These are phyloP conservation scores for Amphichorda felina DNA, from an alignment of 2,329 filamentous ascomycete genomes.

Conservation along the genomic window DNA sequence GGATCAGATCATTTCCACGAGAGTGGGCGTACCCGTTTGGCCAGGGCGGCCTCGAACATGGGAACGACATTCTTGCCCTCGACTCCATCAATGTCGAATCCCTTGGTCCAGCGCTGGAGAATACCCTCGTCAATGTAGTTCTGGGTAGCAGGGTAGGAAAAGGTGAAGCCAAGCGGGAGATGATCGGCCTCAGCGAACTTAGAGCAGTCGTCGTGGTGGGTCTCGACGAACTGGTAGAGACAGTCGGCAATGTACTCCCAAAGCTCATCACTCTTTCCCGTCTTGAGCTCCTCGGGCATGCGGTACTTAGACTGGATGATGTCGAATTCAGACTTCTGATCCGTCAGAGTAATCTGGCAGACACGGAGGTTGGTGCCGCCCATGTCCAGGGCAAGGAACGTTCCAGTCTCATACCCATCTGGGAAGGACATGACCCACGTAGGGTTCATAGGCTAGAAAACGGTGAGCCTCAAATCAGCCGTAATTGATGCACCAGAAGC, in stretches of 20 bases:
- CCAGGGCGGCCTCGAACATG: conserved; percentile 70
- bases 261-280: conserved; percentile 69
- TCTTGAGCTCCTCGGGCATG: conserved; percentile 88
- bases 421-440: conserved; percentile 92
- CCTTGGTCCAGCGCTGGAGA: conserved; percentile 93
- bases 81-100: conserved; percentile 86
- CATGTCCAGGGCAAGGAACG: conserved; percentile 85
- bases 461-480: background rate
- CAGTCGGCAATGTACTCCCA: conserved; percentile 96
- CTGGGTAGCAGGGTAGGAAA: conserved; percentile 90
- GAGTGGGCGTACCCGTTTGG: conserved; percentile 34
- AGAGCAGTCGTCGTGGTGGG: conserved; percentile 59
- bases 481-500: too few species aligned
- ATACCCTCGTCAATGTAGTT: conserved; percentile 88
- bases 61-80: conserved; percentile 86
- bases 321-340: conserved; percentile 81
- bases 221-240: conserved; percentile 79
- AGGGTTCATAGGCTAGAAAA: conserved; percentile 79
- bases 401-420: conserved; percentile 76
- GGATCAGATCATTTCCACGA: too few species aligned
- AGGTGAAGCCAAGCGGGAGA: conserved; percentile 83
- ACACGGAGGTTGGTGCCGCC: conserved; percentile 93
- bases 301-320: conserved; percentile 95
- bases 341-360: conserved; percentile 81
- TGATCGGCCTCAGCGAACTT: conserved; percentile 43